Evolutionary conservation across 1,139 yeast genomes (phyloP).

Genomic region (Meyerozyma carpophila): DNA sequence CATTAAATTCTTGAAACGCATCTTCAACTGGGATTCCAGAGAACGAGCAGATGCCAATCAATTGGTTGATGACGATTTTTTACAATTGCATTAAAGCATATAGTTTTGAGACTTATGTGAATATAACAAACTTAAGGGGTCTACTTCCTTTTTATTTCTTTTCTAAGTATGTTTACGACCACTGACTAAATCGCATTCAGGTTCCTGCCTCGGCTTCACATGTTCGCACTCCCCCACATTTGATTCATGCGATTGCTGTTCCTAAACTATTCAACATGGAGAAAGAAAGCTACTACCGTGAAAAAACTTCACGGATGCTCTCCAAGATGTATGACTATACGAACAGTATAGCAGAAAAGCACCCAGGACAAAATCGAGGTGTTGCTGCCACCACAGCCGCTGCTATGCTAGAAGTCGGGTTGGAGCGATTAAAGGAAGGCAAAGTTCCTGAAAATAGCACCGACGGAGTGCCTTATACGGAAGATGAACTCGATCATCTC

Average conservation of each 20-base stretch:
- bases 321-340: constrained; percentile 16
- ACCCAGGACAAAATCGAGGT: constrained; percentile 38
- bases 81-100: not conserved
- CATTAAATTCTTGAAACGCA: constrained; percentile 28
- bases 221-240: constrained; percentile 2
- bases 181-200: too few relatives aligned
- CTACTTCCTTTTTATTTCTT: too few relatives aligned
- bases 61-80: constrained; percentile 39
- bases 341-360: constrained; percentile 22
- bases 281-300: not conserved
- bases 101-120: not conserved
- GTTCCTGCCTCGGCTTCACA: not conserved
- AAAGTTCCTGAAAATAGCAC: constrained; percentile 9
- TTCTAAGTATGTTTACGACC: too few relatives aligned
- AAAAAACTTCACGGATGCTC: constrained; percentile 7
- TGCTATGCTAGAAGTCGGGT: constrained; percentile 48
- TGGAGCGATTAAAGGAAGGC: constrained; percentile 31
- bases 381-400: constrained; percentile 58
- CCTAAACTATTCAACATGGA: not conserved
- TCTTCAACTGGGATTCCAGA: constrained; percentile 54
- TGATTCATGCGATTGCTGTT: not conserved
- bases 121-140: not conserved
- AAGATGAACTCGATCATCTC: constrained; percentile 15
- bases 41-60: constrained; percentile 38
- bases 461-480: constrained; percentile 6